These are phyloP conservation scores for Didymella exigua DNA, from an alignment of 2,329 filamentous ascomycete genomes.

Conservation along the genomic window DNA sequence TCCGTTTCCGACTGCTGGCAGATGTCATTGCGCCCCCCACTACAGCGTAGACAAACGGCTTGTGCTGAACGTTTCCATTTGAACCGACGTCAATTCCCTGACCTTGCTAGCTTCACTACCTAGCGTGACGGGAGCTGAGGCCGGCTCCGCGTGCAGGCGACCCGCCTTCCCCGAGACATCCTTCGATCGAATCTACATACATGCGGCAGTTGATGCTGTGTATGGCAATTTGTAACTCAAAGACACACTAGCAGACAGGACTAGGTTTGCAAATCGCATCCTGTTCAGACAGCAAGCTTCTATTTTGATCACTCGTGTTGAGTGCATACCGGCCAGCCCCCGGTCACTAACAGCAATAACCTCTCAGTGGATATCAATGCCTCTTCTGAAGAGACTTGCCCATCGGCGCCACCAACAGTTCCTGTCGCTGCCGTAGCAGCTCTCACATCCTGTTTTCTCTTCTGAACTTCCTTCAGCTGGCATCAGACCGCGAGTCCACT, in stretches of 20 bases:
- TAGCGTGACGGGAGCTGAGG: conserved; percentile 4
- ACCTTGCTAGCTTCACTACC: conserved; percentile 11
- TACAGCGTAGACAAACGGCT: not conserved
- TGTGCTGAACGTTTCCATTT: not conserved
- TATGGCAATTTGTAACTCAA: not conserved
- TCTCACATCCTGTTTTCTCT: not conserved
- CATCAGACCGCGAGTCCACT: not conserved
- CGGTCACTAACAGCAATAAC: not conserved
- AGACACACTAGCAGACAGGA: not conserved
- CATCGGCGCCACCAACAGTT: no score
- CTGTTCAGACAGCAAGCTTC: not conserved
- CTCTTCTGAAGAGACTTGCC: no score
- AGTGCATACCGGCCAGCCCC: not conserved
- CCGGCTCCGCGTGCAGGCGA: conserved; percentile 9
- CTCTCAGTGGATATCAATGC: not conserved
- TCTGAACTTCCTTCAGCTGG: not conserved
- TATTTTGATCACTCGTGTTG: not conserved
- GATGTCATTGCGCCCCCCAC: not conserved
- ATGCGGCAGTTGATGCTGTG: conserved; percentile 2
- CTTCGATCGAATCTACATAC: conserved; percentile 1
- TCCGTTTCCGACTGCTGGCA: not conserved
- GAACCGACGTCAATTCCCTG: conserved; percentile 7
- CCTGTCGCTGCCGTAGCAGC: not conserved
- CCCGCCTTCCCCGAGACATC: conserved; percentile 10
- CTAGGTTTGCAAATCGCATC: not conserved